These are phyloP conservation scores for Nicotiana attenuata DNA, from an alignment of 257 asterid genomes.

Conservation along the genomic window DNA sequence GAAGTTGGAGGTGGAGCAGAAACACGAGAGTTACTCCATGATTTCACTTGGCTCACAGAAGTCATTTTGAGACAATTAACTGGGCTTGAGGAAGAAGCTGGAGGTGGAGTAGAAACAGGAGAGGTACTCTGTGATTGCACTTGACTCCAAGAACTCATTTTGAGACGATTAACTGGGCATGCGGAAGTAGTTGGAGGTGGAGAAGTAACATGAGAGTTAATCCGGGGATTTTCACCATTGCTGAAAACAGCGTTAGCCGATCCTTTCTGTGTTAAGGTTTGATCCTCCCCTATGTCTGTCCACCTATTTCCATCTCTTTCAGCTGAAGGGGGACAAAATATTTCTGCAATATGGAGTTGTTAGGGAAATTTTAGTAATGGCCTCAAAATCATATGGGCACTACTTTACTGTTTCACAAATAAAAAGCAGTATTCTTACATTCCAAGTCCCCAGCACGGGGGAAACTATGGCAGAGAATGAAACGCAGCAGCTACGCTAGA, in stretches of 20 bases:
- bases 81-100: no score
- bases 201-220: not conserved
- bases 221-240: not conserved
- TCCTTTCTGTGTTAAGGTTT: not conserved
- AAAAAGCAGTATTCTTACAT: not conserved
- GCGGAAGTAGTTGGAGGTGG: not conserved
- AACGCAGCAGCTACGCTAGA: not conserved
- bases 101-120: no score
- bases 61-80: not conserved
- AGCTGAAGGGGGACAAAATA: not conserved
- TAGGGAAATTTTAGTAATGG: not conserved
- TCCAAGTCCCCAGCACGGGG: not conserved
- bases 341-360: not conserved
- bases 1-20: not conserved
- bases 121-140: no score
- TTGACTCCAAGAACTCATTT: not conserved
- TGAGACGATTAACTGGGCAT: not conserved
- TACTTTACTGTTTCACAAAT: not conserved
- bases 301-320: not conserved
- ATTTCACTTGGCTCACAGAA: slow-evolving; percentile 1
- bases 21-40: not conserved
- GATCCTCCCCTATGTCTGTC: not conserved
- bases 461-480: not conserved
- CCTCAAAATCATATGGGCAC: not conserved
- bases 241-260: not conserved